These are phyloP conservation scores for Diutina sp. DNA, from an alignment of 1,139 yeast genomes.

Conservation along the genomic window DNA sequence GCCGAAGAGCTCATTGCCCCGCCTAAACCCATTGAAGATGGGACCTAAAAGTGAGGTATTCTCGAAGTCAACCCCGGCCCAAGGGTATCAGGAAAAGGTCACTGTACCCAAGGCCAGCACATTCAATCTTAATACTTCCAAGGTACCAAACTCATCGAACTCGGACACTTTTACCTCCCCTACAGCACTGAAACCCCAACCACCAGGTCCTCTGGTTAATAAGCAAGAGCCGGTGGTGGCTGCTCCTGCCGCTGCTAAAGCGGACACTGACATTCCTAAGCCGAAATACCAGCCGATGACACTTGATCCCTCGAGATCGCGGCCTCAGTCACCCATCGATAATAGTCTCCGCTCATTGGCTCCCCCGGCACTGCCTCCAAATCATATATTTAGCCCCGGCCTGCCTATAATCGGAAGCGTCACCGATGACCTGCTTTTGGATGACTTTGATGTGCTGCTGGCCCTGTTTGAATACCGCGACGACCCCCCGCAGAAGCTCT, in stretches of 20 bases:
- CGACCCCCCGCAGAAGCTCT: constrained; percentile 1
- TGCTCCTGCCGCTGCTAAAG: background rate
- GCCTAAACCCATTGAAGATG: background rate
- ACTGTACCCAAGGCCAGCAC: background rate
- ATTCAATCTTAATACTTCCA: background rate
- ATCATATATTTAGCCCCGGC: background rate
- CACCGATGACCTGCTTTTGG: background rate
- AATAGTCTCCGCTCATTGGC: background rate
- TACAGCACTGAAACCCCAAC: background rate
- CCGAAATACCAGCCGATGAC: background rate
- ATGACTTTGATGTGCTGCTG: background rate
- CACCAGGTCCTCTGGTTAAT: background rate
- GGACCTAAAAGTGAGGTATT: background rate
- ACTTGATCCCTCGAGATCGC: background rate
- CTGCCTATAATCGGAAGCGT: background rate
- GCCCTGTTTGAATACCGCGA: constrained; percentile 1
- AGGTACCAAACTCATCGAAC: background rate
- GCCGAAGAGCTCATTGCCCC: background rate
- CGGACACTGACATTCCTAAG: background rate
- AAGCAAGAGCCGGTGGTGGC: background rate
- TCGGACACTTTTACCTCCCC: background rate
- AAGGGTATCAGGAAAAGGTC: no score
- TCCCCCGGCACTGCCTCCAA: background rate
- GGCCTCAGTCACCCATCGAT: background rate
- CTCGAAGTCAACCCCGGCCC: background rate